Conservation (phyloP, 805 yeast species). For the Metschnikowia sp. region DNA sequence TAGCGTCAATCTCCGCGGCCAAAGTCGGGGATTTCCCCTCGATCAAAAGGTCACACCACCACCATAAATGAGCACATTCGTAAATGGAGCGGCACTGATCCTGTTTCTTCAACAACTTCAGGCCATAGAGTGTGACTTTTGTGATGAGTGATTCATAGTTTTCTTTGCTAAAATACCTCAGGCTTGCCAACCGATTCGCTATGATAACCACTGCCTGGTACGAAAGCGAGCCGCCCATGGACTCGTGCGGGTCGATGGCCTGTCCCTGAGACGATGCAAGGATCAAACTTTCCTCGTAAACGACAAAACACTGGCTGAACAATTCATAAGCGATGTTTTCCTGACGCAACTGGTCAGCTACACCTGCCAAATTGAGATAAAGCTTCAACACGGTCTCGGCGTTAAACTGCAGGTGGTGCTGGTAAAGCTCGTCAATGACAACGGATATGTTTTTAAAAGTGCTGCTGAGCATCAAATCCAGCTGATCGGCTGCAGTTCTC, state of each 20-base stretch:
- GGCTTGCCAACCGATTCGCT: conserved; percentile 42
- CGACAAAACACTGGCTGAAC: conserved; percentile 80
- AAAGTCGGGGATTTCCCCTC: conserved; percentile 28
- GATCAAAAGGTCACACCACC: conserved; percentile 66
- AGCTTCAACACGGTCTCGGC: conserved; percentile 43
- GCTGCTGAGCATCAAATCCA: conserved; percentile 35
- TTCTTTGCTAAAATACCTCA: conserved; percentile 51
- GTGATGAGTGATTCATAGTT: conserved; percentile 81
- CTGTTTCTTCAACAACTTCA: conserved; percentile 82
- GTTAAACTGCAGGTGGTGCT: conserved; percentile 29
- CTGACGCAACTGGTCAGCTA: conserved; percentile 74
- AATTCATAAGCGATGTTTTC: conserved; percentile 82
- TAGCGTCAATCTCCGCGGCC: background rate
- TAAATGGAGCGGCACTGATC: conserved; percentile 94
- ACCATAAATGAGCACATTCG: conserved; percentile 88
- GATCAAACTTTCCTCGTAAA: conserved; percentile 64
- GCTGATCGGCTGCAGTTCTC: conserved; percentile 24
- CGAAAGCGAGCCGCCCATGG: conserved; percentile 44
- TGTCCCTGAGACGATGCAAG: conserved; percentile 18
- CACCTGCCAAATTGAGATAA: conserved; percentile 62
- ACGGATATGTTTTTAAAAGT: conserved; percentile 75
- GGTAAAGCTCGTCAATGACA: conserved; percentile 63
- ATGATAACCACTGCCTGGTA: conserved; percentile 47
- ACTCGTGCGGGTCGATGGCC: conserved; percentile 32
- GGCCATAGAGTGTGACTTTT: conserved; percentile 81